These are phyloP conservation scores for Sequoiadendron giganteum DNA, from an alignment of 75 land plant species.

Conservation along the genomic window DNA sequence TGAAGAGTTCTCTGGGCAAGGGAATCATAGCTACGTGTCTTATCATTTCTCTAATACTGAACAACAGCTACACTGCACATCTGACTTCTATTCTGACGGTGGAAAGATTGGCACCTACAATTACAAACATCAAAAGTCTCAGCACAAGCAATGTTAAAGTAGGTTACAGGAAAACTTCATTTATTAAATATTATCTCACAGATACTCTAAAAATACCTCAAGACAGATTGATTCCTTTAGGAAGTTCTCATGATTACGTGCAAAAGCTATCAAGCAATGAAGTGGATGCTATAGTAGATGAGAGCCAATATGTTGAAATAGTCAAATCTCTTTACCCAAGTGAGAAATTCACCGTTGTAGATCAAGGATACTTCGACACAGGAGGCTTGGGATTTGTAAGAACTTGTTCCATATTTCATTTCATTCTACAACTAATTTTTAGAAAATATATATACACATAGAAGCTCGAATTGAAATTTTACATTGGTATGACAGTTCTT, in stretches of 20 bases:
- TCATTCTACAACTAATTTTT: neutral
- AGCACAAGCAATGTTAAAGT: neutral
- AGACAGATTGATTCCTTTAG: neutral
- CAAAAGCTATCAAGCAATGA: neutral
- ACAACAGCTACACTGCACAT: slow-evolving; percentile 2
- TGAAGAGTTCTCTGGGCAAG: neutral
- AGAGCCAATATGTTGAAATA: neutral
- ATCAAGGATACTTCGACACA: neutral
- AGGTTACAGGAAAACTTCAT: neutral
- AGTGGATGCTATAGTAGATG: neutral
- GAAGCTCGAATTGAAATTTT: too few species aligned
- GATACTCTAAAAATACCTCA: neutral
- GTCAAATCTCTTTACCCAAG: neutral
- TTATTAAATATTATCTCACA: neutral
- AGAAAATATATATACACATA: neutral
- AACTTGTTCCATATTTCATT: neutral
- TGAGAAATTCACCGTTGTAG: neutral
- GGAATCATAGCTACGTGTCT: neutral
- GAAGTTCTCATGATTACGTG: neutral
- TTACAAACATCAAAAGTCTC: neutral
- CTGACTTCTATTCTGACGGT: neutral
- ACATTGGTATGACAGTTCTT: neutral
- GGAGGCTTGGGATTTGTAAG: neutral
- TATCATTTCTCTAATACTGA: neutral
- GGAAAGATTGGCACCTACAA: neutral